Evolutionary conservation across 176 grass and related monocot genomes (phyloP).

Genomic region (Triticum urartu): DNA sequence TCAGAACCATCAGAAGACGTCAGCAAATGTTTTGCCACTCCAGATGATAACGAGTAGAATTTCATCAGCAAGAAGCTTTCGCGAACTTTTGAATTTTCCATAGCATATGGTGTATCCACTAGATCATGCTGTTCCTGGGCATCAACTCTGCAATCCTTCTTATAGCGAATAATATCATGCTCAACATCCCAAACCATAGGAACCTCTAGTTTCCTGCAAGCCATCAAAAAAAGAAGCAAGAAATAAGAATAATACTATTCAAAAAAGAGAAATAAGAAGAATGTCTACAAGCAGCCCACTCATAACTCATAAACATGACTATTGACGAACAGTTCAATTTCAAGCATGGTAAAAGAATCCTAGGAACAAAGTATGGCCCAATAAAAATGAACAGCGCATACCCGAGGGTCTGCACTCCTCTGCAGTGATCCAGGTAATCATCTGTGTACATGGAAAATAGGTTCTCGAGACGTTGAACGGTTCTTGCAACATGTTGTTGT

Average conservation of each 20-base stretch:
- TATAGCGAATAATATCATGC: slow-evolving; percentile 54
- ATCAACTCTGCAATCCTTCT: slow-evolving; percentile 32
- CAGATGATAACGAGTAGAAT: slow-evolving; percentile 82
- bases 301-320: background rate
- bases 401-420: slow-evolving; percentile 39
- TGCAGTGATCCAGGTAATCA: slow-evolving; percentile 62
- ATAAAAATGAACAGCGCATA: slow-evolving; percentile 37
- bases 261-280: background rate
- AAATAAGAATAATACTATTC: background rate
- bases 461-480: slow-evolving; percentile 54
- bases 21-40: slow-evolving; percentile 68
- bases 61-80: slow-evolving; percentile 92
- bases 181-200: slow-evolving; percentile 57
- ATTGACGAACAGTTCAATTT: background rate
- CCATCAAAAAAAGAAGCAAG: slow-evolving; percentile 1
- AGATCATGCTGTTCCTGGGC: slow-evolving; percentile 31
- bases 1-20: slow-evolving; percentile 77
- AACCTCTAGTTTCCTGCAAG: slow-evolving; percentile 61
- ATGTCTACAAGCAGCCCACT: background rate
- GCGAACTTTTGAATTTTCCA: slow-evolving; percentile 84
- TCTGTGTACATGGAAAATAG: slow-evolving; percentile 80
- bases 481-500: slow-evolving; percentile 44
- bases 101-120: slow-evolving; percentile 13
- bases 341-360: background rate
- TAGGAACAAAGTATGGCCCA: background rate